Base-by-base conservation (phyloP, 1,284 basidiomycete species). In the Filobasidium uniguttulatum region DNA sequence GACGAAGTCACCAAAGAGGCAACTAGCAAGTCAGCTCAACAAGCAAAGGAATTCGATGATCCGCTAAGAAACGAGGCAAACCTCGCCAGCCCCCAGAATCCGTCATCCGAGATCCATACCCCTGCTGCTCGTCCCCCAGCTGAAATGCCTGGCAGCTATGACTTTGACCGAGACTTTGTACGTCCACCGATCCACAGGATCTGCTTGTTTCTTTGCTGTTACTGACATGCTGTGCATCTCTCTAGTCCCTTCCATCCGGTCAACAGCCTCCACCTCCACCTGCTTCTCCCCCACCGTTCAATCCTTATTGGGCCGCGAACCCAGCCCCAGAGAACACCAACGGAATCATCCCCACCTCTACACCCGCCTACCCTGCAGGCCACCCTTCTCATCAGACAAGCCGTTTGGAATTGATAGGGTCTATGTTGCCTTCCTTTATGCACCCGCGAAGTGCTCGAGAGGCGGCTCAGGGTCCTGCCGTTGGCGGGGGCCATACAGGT, bases 401-500 rank as follows among this genome's bases (percentile, higher is more conserved):
- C 12, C 29, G 44, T 5, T 30, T 46, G 8, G 58, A 73, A 47
- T 64, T 79, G 45, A 75, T 82, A 3, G 83, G 85, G 15, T 76
- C 78, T 5, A 64, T 90, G 46, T 67, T 89, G 1, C 86, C 86
- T 0, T 77, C 78, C 3, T 80, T 83, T 53, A 87, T 89, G 62
- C 68, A 77, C 22, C 76, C 73, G 1, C 38, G 71, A 61, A 25
- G 66, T 59, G 26, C 59, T 25, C 55, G 59, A 75, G 36, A 31
- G 25, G 33, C 29, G 15, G 55, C 48, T 17, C 48, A 54, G 5
- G 50, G 59, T 31, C 54, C 59, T 0, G 46, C 61, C 15, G 83
- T 86, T 1, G 89, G 89, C 0, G 77, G 75, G 8, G 80, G 85
- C 38, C 90, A 93, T 60, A 90, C 94, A 60, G 93, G 93, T 12